Evolutionary conservation across 1,139 yeast species (phyloP), one percentile per base, ranked within the genome.

Genomic region (Lodderomyces oxycetoniae): DNA sequence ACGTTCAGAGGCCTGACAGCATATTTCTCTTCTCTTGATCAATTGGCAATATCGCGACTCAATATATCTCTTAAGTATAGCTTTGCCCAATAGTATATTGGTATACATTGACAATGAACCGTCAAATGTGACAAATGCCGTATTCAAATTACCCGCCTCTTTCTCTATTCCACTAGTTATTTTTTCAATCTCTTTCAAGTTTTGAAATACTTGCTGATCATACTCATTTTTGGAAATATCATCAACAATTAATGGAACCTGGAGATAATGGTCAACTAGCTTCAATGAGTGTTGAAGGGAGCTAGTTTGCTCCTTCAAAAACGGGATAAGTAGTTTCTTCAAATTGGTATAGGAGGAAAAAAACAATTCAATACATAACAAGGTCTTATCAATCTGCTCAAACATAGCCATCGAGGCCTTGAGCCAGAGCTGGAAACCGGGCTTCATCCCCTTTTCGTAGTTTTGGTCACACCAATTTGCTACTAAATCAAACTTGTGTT

Each of bases 1-100:
- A 39, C 63, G 61, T 34, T 63, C 71, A 1, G 70, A 67, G 1
- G 74, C 72, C 41, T 57, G 67, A 35, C 50, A 59, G 36, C 74
- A 68, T 15, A 67, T 52, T 12, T 61, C 61, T 41, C 74, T 48
- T 37, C 74, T 48, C 33, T 49, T 53, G 20, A 67, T 53, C 27
- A 67, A 46, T 39, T 55, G 59, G 41, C 73, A 67, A 26, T 61
- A 61, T 3, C 35, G 26, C 3, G 38, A 46, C n/a, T 46, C 46
- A 17, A 68, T 49, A 3, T 61, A 62, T 36, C 63, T 45, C 41
- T 65, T 65, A 37, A 68, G 49, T 17, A 68, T 67, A 22, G 71
- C 72, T 42, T 54, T 62, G 2, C 74, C 74, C 29, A 68, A 46
- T 7, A 68, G 50, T 8, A 64, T 49, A 31, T 52, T 52, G 21